A percentile compares a stretch with the other conserved stretches of the same genome.
These are phyloP conservation scores for Colletotrichum tanaceti DNA, from an alignment of 2,329 filamentous ascomycete genomes.

Conservation along the genomic window DNA sequence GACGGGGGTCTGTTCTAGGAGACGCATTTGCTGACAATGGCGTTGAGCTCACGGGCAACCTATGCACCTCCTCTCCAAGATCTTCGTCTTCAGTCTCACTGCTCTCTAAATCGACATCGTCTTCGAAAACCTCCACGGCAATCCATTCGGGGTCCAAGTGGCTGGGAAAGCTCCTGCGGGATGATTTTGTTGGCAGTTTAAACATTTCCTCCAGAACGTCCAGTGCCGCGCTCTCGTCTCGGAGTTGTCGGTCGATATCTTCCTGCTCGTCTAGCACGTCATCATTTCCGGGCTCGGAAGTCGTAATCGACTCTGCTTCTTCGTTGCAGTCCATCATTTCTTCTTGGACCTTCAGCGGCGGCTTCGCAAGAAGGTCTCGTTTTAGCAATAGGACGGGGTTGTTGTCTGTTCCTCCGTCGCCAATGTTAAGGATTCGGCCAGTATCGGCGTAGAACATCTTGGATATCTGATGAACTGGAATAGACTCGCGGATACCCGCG, in stretches of 20 bases:
- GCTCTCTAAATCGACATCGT: slow-evolving; percentile 61
- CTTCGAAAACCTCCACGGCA: slow-evolving; percentile 85
- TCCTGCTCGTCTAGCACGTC: slow-evolving; percentile 53
- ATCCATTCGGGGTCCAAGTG: slow-evolving; percentile 92
- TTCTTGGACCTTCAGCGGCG: slow-evolving; percentile 61
- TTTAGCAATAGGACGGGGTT: slow-evolving; percentile 81
- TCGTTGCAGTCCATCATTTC: slow-evolving; percentile 44
- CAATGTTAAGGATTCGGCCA: slow-evolving; percentile 87
- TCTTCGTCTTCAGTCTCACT: slow-evolving; percentile 55
- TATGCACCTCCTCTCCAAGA: slow-evolving; percentile 44
- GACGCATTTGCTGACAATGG: slow-evolving; percentile 18
- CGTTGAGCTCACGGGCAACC: neutral
- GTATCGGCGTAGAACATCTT: slow-evolving; percentile 96
- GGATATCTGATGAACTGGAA: slow-evolving; percentile 72
- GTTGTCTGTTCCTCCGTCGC: slow-evolving; percentile 67
- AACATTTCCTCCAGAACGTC: slow-evolving; percentile 37
- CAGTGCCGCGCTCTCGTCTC: slow-evolving; percentile 48
- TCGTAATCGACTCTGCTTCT: neutral
- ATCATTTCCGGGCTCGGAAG: slow-evolving; percentile 8
- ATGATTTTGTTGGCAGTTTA: neutral
- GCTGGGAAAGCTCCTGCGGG: slow-evolving; percentile 69
- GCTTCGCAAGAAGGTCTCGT: slow-evolving; percentile 72
- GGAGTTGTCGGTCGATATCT: slow-evolving; percentile 60
- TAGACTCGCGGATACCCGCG: slow-evolving; percentile 63
- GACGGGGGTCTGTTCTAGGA: slow-evolving; percentile 25